A percentile compares a stretch with the other conserved stretches of the same genome.
These are phyloP conservation scores for Geoglossum glabrum DNA, from an alignment of 495 filamentous ascomycete species.

Conservation along the genomic window DNA sequence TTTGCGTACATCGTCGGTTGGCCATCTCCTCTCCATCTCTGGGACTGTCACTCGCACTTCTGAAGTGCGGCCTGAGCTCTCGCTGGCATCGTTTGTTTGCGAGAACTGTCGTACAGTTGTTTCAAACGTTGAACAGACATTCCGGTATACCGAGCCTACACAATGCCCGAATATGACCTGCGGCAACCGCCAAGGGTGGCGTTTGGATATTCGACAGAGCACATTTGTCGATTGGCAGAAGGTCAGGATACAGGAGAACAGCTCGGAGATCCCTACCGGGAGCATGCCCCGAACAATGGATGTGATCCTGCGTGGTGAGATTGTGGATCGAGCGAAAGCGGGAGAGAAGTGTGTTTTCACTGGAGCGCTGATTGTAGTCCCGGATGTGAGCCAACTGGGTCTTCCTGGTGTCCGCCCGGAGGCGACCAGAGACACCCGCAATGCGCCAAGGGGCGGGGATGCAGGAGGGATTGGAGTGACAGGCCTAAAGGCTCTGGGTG, in stretches of 20 bases:
- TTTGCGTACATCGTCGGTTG: conserved; percentile 77
- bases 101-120: conserved; percentile 65
- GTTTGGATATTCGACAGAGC: conserved; percentile 86
- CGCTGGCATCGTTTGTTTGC: conserved; percentile 80
- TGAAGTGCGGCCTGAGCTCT: conserved; percentile 86
- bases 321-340: conserved; percentile 91
- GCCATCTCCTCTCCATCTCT: conserved; percentile 80
- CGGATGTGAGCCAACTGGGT: conserved; percentile 87
- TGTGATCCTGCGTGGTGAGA: conserved; percentile 90
- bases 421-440: conserved; percentile 63
- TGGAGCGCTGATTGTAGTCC: conserved; percentile 85
- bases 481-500: conserved; percentile 79
- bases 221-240: conserved; percentile 99
- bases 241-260: conserved; percentile 91
- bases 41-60: conserved; percentile 93
- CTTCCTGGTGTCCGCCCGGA: conserved; percentile 72
- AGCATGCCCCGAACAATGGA: conserved; percentile 99
- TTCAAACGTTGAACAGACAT: conserved; percentile 88
- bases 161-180: conserved; percentile 91
- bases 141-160: conserved; percentile 88
- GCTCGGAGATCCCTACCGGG: conserved; percentile 91
- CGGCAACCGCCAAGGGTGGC: conserved; percentile 75
- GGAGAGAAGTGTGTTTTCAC: conserved; percentile 98
- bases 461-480: conserved; percentile 66
- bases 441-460: conserved; percentile 52